Evolutionary conservation across 202 grass and related monocot species (phyloP).

Genomic region (Carex sylvatica): DNA sequence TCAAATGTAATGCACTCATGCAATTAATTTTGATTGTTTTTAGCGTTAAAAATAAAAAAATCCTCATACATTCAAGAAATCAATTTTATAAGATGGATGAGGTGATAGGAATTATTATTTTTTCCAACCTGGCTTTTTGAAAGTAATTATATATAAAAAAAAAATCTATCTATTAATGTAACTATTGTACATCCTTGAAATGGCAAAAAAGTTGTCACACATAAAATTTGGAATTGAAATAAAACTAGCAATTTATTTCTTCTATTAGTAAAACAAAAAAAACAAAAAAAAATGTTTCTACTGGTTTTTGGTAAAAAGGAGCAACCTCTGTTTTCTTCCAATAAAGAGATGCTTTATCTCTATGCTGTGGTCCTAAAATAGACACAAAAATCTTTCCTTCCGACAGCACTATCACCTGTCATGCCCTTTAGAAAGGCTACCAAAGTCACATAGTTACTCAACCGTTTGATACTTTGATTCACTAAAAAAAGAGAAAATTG

Average conservation of each 20-base stretch:
- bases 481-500: not conserved
- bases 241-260: not conserved
- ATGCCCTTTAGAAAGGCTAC: conserved; percentile 17
- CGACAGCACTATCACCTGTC: conserved; percentile 48
- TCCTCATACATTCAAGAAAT: too few species aligned
- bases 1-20: too few species aligned
- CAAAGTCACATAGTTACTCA: conserved; percentile 14
- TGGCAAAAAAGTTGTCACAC: too few species aligned
- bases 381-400: conserved; percentile 31
- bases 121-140: too few species aligned
- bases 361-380: conserved; percentile 38
- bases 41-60: too few species aligned
- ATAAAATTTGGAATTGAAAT: too few species aligned
- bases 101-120: too few species aligned
- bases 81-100: too few species aligned
- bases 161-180: too few species aligned
- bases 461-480: not conserved
- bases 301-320: not conserved
- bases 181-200: too few species aligned
- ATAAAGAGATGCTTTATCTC: conserved; percentile 14
- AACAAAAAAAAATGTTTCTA: not conserved
- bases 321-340: not conserved
- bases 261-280: not conserved
- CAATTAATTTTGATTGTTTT: too few species aligned
- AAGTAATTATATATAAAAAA: too few species aligned